These are phyloP conservation scores for Myxozyma neotropica DNA, from an alignment of 805 yeast species.

Conservation along the genomic window DNA sequence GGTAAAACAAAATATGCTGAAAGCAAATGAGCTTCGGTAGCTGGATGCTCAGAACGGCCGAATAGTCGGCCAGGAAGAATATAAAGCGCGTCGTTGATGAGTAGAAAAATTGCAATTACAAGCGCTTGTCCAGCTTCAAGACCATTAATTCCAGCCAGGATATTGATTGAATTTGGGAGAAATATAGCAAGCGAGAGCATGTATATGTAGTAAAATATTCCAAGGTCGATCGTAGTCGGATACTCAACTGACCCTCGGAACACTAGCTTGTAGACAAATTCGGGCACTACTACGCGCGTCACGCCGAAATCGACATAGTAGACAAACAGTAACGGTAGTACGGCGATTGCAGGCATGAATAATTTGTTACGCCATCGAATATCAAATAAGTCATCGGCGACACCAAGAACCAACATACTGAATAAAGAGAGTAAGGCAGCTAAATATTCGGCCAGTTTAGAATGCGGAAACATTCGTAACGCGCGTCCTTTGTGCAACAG, in stretches of 20 bases:
- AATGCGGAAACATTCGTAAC: constrained; percentile 62
- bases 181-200: constrained; percentile 92
- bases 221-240: constrained; percentile 63
- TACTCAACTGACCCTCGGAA: not conserved
- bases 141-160: constrained; percentile 95
- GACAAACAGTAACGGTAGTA: constrained; percentile 86
- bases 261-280: constrained; percentile 53
- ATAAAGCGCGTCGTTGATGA: constrained; percentile 78
- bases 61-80: constrained; percentile 45
- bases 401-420: constrained; percentile 80
- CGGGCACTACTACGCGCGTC: constrained; percentile 83
- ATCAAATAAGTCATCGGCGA: constrained; percentile 93
- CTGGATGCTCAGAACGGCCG: constrained; percentile 47
- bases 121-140: constrained; percentile 94
- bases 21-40: constrained; percentile 79
- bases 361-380: constrained; percentile 97
- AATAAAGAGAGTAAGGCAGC: constrained; percentile 83
- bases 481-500: constrained; percentile 28
- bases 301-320: constrained; percentile 93
- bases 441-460: constrained; percentile 77
- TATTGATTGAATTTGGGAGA: constrained; percentile 94
- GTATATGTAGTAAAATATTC: constrained; percentile 76
- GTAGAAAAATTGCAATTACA: constrained; percentile 67
- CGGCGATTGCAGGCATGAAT: constrained; percentile 90
- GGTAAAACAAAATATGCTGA: constrained; percentile 82